A percentile compares a stretch with the other conserved stretches of the same genome.
phyloP scores from a whole-genome alignment of 1,284 basidiomycete species.

The Melampsora allii-populina region DNA sequence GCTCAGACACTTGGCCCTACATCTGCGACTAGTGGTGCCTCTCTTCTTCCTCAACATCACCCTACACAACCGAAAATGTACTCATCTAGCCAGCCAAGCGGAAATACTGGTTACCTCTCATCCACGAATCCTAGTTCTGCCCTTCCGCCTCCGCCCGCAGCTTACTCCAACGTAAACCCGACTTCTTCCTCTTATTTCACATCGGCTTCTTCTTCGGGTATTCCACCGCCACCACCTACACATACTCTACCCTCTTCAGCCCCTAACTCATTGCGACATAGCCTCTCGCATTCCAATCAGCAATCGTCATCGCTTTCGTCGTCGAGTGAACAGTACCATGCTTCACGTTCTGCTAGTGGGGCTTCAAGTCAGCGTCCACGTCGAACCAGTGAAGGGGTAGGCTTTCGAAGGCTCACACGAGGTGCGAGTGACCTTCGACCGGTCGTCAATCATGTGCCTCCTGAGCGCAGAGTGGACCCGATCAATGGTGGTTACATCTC shows the following conservation, averaged over 20 bases:
- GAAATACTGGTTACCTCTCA: too few relatives aligned
- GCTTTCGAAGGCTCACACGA: slow-evolving; percentile 16
- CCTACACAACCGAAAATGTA: too few relatives aligned
- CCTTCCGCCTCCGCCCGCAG: neutral
- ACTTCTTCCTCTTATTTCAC: neutral
- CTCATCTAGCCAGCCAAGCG: too few relatives aligned
- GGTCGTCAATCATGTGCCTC: slow-evolving; percentile 12
- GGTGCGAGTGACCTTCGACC: slow-evolving; percentile 17
- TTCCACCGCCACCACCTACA: neutral
- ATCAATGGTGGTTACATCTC: slow-evolving; percentile 29
- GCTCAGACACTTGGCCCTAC: neutral
- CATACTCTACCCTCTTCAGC: neutral
- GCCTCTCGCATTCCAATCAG: neutral
- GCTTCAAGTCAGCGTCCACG: slow-evolving; percentile 16
- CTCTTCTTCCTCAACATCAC: neutral
- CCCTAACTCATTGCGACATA: neutral
- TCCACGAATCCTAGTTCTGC: neutral
- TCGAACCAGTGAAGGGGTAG: slow-evolving; percentile 11
- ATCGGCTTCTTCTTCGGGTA: neutral
- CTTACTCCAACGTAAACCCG: neutral
- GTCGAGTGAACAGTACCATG: slow-evolving; percentile 36
- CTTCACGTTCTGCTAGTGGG: slow-evolving; percentile 25
- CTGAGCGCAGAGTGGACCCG: slow-evolving; percentile 27
- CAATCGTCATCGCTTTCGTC: slow-evolving; percentile 14
- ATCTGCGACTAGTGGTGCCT: neutral